These are phyloP conservation scores for Taiozyma sp. DNA, from an alignment of 1,139 yeast genomes.

Conservation along the genomic window DNA sequence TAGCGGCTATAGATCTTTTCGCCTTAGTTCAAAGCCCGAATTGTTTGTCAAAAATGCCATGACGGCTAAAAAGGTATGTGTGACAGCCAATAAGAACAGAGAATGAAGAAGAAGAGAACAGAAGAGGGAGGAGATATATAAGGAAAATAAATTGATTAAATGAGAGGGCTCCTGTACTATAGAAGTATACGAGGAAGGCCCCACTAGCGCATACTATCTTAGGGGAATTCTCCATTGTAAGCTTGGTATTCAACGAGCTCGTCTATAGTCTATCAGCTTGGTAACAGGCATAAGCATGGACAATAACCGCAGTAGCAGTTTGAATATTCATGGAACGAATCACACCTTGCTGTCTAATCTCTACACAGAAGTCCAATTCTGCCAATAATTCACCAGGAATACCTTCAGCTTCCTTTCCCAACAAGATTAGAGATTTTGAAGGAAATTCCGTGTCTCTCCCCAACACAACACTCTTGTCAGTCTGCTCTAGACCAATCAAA, in stretches of 20 bases:
- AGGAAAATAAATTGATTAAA: too few species aligned
- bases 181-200: too few species aligned
- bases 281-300: slow-evolving; percentile 70
- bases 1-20: too few species aligned
- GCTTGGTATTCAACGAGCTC: neutral
- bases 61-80: too few species aligned
- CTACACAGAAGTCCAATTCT: slow-evolving; percentile 82
- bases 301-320: slow-evolving; percentile 92
- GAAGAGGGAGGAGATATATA: too few species aligned
- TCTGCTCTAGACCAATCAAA: slow-evolving; percentile 86
- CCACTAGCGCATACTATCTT: neutral
- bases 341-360: slow-evolving; percentile 89
- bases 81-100: too few species aligned
- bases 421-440: slow-evolving; percentile 63
- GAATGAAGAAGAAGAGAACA: too few species aligned
- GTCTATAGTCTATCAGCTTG: neutral
- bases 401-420: slow-evolving; percentile 90
- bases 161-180: too few species aligned
- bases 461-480: slow-evolving; percentile 76
- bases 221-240: neutral
- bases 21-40: too few species aligned
- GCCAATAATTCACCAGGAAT: slow-evolving; percentile 83
- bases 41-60: too few species aligned
- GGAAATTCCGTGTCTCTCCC: slow-evolving; percentile 68
- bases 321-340: slow-evolving; percentile 94